Base-by-base conservation (phyloP, 2,329 filamentous ascomycete genomes). In the Colletotrichum chlorophyti region DNA sequence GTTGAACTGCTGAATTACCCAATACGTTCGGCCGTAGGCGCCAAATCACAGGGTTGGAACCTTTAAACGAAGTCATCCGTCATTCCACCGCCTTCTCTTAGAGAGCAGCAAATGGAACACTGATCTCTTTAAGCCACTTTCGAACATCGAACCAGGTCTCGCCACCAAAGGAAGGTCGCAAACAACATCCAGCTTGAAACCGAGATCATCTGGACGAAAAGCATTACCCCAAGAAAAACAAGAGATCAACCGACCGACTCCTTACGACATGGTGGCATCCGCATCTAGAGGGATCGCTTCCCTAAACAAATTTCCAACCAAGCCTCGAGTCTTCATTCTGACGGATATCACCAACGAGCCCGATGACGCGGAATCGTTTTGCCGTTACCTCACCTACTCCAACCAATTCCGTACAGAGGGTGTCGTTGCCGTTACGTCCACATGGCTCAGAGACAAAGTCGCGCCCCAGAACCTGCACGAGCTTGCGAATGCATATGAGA, bases 351-450 rank as follows among this genome's bases (percentile, higher is more conserved):
- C 74, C 45, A 79, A 79, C 60, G 77, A 80, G 60, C 76, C 76
- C 1, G 77, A 79, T 52, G 77, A 80, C 64, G 70, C 72, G 3
- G 72, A 78, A 62, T 79, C 75, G 2, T 66, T 80, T 9, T 73
- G 76, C 7, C 72, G 78, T 6, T 77, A 76, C 57, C 69, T 81
- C 4, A 65, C 77, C 1, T 80, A 81, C 62, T 67, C 72, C 7
- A 79, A 81, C 63, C 71, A 81, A 63, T 79, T 81, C 62, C 63
- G 73, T n/a, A 78, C 74, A 3, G 69, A 77, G 42, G 79, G 76
- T 4, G 65, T 79, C n/a, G 75, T 78, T 4, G 79, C 76, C 7
- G 72, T 69, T 38, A 80, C 78, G 0, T 80, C 77, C 4, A 76
- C 71, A 61, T 80, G 77, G 76, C 72, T 80, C 66, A 74, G 68